phyloP scores from a whole-genome alignment of 768 basidiomycete genomes.

The Mycena chlorophos region DNA sequence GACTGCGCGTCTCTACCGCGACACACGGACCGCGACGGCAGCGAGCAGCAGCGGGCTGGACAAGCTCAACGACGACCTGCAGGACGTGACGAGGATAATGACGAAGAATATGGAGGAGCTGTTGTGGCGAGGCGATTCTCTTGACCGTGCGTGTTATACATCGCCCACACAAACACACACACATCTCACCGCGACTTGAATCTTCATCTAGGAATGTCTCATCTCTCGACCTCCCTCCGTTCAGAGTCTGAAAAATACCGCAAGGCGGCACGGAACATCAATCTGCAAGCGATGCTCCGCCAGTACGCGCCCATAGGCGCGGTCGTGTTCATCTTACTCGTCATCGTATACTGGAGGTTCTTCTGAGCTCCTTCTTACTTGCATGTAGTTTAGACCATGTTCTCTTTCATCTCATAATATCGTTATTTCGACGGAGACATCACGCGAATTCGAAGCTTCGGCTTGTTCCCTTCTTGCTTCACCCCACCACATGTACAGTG shows the following conservation, averaged over 20 bases:
- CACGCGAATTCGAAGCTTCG: slow-evolving; percentile 2
- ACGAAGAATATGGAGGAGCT: slow-evolving; percentile 99
- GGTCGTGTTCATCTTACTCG: slow-evolving; percentile 73
- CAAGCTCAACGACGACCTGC: slow-evolving; percentile 91
- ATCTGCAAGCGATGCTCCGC: slow-evolving; percentile 88
- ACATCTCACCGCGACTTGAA: slow-evolving; percentile 1
- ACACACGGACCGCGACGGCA: slow-evolving; percentile 83
- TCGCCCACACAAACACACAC: slow-evolving; percentile 3
- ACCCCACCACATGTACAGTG: slow-evolving; percentile 35
- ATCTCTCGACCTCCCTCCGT: slow-evolving; percentile 88
- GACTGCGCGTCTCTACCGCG: slow-evolving; percentile 91
- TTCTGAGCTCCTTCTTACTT: slow-evolving; percentile 35
- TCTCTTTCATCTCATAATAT: slow-evolving; percentile 10
- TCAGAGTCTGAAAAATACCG: slow-evolving; percentile 98
- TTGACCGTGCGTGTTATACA: slow-evolving; percentile 72
- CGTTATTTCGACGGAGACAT: slow-evolving; percentile 18
- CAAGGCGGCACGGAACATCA: slow-evolving; percentile 92
- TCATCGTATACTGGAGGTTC: slow-evolving; percentile 80
- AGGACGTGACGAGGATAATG: slow-evolving; percentile 99
- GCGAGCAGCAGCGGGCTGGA: slow-evolving; percentile 69
- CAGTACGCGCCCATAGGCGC: slow-evolving; percentile 94
- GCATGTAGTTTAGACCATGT: slow-evolving; percentile 16
- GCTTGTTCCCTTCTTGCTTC: slow-evolving; percentile 3
- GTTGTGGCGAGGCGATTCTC: slow-evolving; percentile 94
- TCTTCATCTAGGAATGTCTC: slow-evolving; percentile 84